Evolutionary conservation across 345 rosid genomes (phyloP).

Genomic region (Eucalyptus tenuipes): DNA sequence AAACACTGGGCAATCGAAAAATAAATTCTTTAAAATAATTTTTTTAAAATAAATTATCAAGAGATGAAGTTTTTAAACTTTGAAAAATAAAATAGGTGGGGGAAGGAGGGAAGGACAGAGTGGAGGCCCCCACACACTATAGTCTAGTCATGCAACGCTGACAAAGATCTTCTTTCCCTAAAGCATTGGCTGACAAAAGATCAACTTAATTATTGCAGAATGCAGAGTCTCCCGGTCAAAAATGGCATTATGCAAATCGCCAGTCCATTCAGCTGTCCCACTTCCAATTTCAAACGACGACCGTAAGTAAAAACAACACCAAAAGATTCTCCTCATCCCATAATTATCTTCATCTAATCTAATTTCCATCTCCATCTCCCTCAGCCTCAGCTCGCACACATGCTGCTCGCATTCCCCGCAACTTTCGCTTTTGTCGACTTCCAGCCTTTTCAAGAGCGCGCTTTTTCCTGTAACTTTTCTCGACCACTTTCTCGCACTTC

Average conservation of each 20-base stretch:
- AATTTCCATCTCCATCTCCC: not conserved
- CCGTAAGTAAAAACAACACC: too few relatives aligned
- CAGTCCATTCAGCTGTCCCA: not conserved
- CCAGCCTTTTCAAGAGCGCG: not conserved
- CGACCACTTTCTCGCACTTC: not conserved
- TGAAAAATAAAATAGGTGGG: not conserved
- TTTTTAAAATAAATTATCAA: too few relatives aligned
- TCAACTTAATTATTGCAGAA: not conserved
- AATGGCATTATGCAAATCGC: not conserved
- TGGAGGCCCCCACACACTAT: not conserved
- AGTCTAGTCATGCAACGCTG: not conserved
- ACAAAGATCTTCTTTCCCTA: not conserved
- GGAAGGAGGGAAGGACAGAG: not conserved
- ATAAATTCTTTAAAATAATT: not conserved
- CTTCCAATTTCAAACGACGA: not conserved
- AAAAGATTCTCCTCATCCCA: not conserved
- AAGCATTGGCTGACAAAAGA: not conserved
- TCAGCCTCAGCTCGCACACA: not conserved
- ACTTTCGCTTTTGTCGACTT: not conserved
- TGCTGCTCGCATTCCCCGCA: not conserved
- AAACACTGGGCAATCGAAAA: rapidly evolving
- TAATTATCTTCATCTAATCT: not conserved
- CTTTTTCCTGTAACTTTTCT: not conserved
- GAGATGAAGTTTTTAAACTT: not conserved
- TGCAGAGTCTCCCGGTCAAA: not conserved